These are phyloP conservation scores for Syncephalastrum monosporum DNA, from an alignment of 371 early-diverging fungal species.

Conservation along the genomic window DNA sequence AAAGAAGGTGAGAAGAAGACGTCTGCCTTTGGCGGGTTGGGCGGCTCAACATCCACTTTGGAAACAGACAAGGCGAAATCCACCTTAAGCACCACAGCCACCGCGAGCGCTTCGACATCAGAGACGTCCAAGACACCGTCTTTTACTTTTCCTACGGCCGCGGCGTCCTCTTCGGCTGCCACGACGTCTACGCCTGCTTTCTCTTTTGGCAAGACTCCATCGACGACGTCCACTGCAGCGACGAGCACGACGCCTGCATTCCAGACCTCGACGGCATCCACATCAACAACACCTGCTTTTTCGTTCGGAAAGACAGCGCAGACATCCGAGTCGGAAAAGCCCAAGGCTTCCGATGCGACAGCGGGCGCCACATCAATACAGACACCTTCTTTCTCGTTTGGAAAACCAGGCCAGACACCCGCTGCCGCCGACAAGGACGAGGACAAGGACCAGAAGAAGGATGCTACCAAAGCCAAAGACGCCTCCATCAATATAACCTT, in stretches of 20 bases:
- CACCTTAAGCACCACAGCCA: too few species aligned
- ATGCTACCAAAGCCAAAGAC: background rate
- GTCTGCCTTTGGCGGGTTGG: too few species aligned
- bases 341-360: conserved; percentile 5
- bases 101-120: too few species aligned
- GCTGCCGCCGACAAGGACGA: conserved; percentile 1
- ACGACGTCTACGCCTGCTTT: conserved; percentile 12
- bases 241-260: conserved; percentile 6
- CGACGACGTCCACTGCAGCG: conserved; percentile 5
- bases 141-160: too few species aligned
- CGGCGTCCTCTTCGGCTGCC: conserved; percentile 4
- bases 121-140: too few species aligned
- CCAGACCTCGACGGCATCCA: background rate
- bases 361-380: background rate
- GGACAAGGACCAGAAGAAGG: background rate
- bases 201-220: conserved; percentile 12
- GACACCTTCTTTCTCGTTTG: conserved; percentile 19
- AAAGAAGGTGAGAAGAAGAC: too few species aligned
- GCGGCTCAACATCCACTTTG: too few species aligned
- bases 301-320: conserved; percentile 10
- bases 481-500: background rate
- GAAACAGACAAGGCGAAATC: too few species aligned
- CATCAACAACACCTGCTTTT: conserved; percentile 3
- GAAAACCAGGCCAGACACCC: conserved; percentile 10
- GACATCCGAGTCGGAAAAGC: conserved; percentile 5